Base-by-base conservation (phyloP, 495 filamentous ascomycete genomes). In the Neurospora sp. region DNA sequence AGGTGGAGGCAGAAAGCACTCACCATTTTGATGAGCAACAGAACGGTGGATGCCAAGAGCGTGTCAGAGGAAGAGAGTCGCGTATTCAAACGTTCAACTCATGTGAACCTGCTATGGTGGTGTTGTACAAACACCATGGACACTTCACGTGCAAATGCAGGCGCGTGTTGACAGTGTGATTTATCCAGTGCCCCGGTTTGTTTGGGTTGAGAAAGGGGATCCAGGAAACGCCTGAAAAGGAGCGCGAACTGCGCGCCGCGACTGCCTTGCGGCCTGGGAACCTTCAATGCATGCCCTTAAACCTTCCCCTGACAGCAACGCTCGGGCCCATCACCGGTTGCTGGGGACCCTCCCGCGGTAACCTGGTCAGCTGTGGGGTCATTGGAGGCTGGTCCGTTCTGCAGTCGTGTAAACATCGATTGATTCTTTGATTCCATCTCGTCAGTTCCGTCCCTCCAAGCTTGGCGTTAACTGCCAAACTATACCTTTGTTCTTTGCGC, bases 21-120 rank as follows among this genome's bases (percentile, higher is more conserved):
- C 71, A 77, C 76, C 76, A 76, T 77, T 69, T 45, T 71, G 27
- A 41, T 41, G 10, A 59, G 45, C 5, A 41, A 16, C 20, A 61
- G 22, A 31, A 61, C 10, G 9, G 48, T 59, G 22, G 22, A 59
- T 59, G 48, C 48, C 48, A 59, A 59, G 20, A 48, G 45, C 45
- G 45, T 48, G 45, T 20, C 45, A 48, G n/a, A 22, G n/a, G n/a
- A 22, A 22, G n/a, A 48, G 39, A 65, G 70, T 45, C 75, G 76
- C 73, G 76, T 76, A 16, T n/a, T 69, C 70, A 59, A 14, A 12
- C 22, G 5, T 61, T 31, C 10, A 61, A 22, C 45, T 22, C 22
- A 7, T 31, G 2, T 61, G 48, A 59, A 59, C 53, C 5, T 59
- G 48, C 48, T 59, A 31, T 31, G 48, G 48, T 27, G 22, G 48